Conservation (phyloP, 305 asterid genomes). For the Solanum chacoense region DNA sequence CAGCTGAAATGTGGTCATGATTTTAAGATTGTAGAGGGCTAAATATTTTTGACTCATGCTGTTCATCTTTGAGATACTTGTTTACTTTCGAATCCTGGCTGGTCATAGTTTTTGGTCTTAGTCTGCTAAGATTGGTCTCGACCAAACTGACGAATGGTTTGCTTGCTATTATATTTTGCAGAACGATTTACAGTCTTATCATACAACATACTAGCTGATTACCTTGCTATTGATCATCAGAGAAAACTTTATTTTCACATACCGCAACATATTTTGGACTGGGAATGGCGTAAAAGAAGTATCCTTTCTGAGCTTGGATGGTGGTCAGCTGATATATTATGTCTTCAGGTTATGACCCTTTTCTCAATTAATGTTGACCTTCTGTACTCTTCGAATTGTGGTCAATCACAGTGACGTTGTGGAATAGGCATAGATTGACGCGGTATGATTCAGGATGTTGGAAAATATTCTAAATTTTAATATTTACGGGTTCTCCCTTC, state of each 20-base stretch:
- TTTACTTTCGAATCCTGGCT: background rate
- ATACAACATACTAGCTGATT: slow-evolving; percentile 88
- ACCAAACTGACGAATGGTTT: background rate
- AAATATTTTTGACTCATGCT: background rate
- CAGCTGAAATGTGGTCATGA: background rate
- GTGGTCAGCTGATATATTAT: slow-evolving; percentile 93
- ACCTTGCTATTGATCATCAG: slow-evolving; percentile 63
- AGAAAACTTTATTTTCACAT: slow-evolving; percentile 70
- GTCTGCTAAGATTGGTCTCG: background rate
- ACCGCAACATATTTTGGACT: slow-evolving; percentile 69
- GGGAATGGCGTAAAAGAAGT: slow-evolving; percentile 86
- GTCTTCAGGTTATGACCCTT: slow-evolving; percentile 63
- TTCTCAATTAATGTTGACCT: background rate
- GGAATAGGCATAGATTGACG: background rate
- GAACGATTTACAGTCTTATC: slow-evolving; percentile 82
- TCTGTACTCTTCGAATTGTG: background rate
- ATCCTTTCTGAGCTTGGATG: slow-evolving; percentile 85
- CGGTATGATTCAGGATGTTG: background rate
- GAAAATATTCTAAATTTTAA: background rate
- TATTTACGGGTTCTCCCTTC: background rate
- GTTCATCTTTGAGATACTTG: background rate
- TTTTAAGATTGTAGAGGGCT: background rate
- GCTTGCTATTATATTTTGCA: slow-evolving; percentile 20
- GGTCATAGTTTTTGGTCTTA: background rate
- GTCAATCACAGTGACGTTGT: background rate